These are phyloP conservation scores for Candida chilensis DNA, from an alignment of 805 yeast species.

Conservation along the genomic window DNA sequence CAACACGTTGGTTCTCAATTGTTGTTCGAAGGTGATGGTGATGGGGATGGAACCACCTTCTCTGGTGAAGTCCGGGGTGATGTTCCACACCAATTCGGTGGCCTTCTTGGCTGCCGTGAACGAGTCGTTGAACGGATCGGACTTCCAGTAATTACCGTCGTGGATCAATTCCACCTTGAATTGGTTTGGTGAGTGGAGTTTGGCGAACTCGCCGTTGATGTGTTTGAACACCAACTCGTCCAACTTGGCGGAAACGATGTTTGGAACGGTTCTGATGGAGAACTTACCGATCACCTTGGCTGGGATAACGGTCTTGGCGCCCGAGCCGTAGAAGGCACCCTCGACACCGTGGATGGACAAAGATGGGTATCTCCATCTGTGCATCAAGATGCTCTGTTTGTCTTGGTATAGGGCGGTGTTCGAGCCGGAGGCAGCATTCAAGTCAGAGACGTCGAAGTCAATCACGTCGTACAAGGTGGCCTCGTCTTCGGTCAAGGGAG, in stretches of 20 bases:
- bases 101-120: conserved; percentile 94
- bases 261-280: conserved; percentile 94
- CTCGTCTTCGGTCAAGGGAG: conserved; percentile 81
- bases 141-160: conserved; percentile 94
- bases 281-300: conserved; percentile 91
- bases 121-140: conserved; percentile 86
- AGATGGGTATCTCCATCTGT: conserved; percentile 98
- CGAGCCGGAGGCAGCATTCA: conserved; percentile 85
- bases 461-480: conserved; percentile 72
- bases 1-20: conserved; percentile 75
- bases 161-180: conserved; percentile 71
- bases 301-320: conserved; percentile 98
- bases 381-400: conserved; percentile 86
- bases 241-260: conserved; percentile 74
- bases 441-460: conserved; percentile 76
- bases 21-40: conserved; percentile 86
- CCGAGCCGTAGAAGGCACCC: conserved; percentile 91
- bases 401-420: conserved; percentile 68
- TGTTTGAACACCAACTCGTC: conserved; percentile 70
- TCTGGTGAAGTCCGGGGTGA: conserved; percentile 94
- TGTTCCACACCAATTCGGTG: conserved; percentile 88
- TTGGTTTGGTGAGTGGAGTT: conserved; percentile 70
- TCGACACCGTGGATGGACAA: conserved; percentile 94
- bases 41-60: conserved; percentile 99
- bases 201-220: conserved; percentile 55